Evolutionary conservation across 176 grass and related monocot species (phyloP).

Genomic region (sorghum (Sorghum bicolor)): Sorghum_bicolor_NCBIv3 NC_012871.2:69300501-69301000

Average conservation of each 20-base stretch:
- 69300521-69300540: conserved; percentile 77
- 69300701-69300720: not conserved
- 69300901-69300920: not conserved
- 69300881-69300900: not conserved
- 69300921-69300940: not conserved
- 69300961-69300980: not conserved
- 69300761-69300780: not conserved
- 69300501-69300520: conserved; percentile 79
- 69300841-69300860: not conserved
- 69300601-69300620: not conserved
- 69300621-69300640: not conserved
- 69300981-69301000: not conserved
- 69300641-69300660: not conserved
- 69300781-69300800: not conserved
- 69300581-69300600: not conserved
- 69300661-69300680: not conserved
- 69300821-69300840: not conserved
- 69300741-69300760: not conserved
- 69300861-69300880: not conserved
- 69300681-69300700: not conserved
- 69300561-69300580: conserved; percentile 55
- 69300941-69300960: not conserved
- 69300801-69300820: not conserved
- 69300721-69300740: not conserved
- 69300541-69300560: conserved; percentile 76